A percentile compares a stretch with the other conserved stretches of the same genome.
These are phyloP conservation scores for Taxillus chinensis DNA, from an alignment of 164 flowering plant genomes.

Conservation along the genomic window DNA sequence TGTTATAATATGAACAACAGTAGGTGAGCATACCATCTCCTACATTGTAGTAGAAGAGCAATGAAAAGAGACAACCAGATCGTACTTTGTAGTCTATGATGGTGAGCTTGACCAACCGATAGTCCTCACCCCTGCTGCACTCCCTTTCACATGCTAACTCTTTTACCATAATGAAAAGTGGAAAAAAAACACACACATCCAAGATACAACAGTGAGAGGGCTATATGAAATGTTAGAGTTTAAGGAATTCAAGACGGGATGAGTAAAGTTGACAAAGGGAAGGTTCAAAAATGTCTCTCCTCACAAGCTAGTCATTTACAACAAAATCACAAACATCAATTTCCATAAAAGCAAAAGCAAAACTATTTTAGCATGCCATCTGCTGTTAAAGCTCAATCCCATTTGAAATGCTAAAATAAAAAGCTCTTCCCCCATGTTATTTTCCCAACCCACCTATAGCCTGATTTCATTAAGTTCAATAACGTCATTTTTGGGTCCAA, in stretches of 20 bases:
- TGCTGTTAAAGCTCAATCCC: too few relatives aligned
- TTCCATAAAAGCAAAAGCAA: background rate
- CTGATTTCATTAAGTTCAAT: too few relatives aligned
- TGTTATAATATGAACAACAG: conserved; percentile 16
- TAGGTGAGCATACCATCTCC: too few relatives aligned
- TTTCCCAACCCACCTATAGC: too few relatives aligned
- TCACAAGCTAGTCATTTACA: background rate
- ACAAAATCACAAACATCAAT: background rate
- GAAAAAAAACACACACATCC: background rate
- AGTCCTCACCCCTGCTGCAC: conserved; percentile 99
- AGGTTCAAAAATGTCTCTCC: background rate
- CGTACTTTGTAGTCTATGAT: conserved; percentile 67
- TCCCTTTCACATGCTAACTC: conserved; percentile 89
- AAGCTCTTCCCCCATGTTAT: too few relatives aligned
- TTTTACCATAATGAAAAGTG: conserved; percentile 9
- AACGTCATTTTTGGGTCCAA: too few relatives aligned
- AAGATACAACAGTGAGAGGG: background rate
- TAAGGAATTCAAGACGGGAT: background rate
- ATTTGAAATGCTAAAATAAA: too few relatives aligned
- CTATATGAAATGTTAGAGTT: too few relatives aligned
- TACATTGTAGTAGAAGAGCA: background rate
- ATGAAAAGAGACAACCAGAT: background rate
- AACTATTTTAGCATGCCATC: too few relatives aligned
- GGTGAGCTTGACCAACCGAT: conserved; percentile 82
- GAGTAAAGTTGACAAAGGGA: background rate